Conservation (phyloP, 768 basidiomycete species). For the Harrya chromipes region DNA sequence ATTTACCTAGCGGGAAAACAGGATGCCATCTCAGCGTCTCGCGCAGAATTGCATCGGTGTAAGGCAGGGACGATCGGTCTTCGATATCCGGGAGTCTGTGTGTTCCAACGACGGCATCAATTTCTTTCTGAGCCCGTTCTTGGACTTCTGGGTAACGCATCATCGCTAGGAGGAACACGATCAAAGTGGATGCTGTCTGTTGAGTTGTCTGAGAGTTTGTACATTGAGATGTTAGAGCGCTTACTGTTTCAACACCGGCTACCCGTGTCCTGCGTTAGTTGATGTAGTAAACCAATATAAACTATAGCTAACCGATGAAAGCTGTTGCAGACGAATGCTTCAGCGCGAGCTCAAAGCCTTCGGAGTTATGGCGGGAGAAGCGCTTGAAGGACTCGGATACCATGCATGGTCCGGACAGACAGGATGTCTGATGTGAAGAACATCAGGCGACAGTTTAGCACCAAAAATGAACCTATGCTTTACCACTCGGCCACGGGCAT, state of each 20-base stretch:
- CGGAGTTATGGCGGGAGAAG: slow-evolving; percentile 12
- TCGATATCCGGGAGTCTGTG: slow-evolving; percentile 25
- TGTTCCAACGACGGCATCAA: slow-evolving; percentile 31
- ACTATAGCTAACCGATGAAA: slow-evolving; percentile 26
- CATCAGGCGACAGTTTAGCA: neutral
- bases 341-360: slow-evolving; percentile 25
- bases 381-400: slow-evolving; percentile 29
- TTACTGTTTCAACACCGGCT: slow-evolving; percentile 32
- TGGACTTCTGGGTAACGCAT: slow-evolving; percentile 34
- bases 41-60: slow-evolving; percentile 33
- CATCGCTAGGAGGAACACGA: slow-evolving; percentile 35
- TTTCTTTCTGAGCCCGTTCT: slow-evolving; percentile 32
- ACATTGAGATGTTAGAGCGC: neutral
- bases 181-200: slow-evolving; percentile 33
- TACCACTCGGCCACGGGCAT: slow-evolving; percentile 28
- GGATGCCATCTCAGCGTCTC: slow-evolving; percentile 35
- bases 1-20: slow-evolving; percentile 30
- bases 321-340: slow-evolving; percentile 33
- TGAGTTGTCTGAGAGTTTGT: slow-evolving; percentile 1
- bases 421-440: slow-evolving; percentile 11
- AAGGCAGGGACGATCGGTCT: slow-evolving; percentile 30
- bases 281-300: neutral
- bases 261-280: slow-evolving; percentile 4
- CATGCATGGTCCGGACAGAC: slow-evolving; percentile 28
- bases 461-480: neutral